Evolutionary conservation across 2,329 filamentous ascomycete genomes (phyloP).

Genomic region (Mycosphaerella sp.): DNA sequence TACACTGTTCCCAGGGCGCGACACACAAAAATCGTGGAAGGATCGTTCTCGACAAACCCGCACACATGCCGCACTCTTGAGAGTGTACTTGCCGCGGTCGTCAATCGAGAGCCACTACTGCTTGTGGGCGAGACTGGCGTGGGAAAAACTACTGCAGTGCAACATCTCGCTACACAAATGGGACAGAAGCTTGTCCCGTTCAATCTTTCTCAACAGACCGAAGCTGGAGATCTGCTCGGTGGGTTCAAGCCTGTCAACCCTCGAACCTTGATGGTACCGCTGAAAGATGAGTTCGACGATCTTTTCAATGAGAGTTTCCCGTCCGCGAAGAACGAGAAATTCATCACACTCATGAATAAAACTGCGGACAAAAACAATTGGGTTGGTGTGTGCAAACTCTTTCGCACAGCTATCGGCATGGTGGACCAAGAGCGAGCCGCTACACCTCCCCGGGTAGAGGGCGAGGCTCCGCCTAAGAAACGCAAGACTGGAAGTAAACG

Average conservation of each 20-base stretch:
- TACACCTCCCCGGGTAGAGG: slow-evolving; percentile 44
- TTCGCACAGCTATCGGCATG: slow-evolving; percentile 84
- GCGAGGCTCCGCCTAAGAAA: slow-evolving; percentile 65
- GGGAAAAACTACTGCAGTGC: slow-evolving; percentile 93
- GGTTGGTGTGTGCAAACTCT: slow-evolving; percentile 76
- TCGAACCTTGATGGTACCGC: slow-evolving; percentile 75
- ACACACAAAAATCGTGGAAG: slow-evolving; percentile 30
- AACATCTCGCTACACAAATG: slow-evolving; percentile 78
- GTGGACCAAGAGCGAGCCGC: slow-evolving; percentile 55
- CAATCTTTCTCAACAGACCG: slow-evolving; percentile 96
- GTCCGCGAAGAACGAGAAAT: slow-evolving; percentile 77
- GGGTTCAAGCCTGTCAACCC: slow-evolving; percentile 96
- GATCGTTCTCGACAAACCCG: slow-evolving; percentile 79
- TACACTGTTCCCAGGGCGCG: slow-evolving; percentile 26
- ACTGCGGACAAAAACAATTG: slow-evolving; percentile 77
- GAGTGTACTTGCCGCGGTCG: slow-evolving; percentile 76
- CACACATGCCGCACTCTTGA: slow-evolving; percentile 82
- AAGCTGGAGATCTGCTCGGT: slow-evolving; percentile 89
- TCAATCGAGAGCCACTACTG: slow-evolving; percentile 78
- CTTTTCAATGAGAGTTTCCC: slow-evolving; percentile 86
- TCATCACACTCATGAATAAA: slow-evolving; percentile 73
- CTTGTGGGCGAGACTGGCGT: slow-evolving; percentile 99
- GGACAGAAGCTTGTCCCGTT: slow-evolving; percentile 85
- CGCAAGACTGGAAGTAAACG: slow-evolving; percentile 53
- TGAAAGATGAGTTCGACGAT: slow-evolving; percentile 91